phyloP scores from a whole-genome alignment of 2,329 filamentous ascomycete genomes.

The Lachnellula willkommii region DNA sequence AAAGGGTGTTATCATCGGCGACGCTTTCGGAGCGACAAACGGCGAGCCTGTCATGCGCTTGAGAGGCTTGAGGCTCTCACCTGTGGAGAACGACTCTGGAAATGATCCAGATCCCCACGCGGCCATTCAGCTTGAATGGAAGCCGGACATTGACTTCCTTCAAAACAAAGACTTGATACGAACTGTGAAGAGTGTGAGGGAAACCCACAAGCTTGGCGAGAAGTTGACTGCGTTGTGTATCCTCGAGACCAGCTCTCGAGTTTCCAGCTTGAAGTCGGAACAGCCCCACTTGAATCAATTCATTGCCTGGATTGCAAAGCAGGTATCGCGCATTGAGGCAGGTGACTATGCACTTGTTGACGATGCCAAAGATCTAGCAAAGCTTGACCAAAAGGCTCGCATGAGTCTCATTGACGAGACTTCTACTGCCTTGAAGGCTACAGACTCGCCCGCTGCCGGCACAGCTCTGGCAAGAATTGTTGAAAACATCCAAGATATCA shows the following conservation, averaged over 20 bases:
- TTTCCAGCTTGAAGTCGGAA: not conserved
- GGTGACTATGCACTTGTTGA: constrained; percentile 4
- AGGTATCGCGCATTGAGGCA: constrained; percentile 1
- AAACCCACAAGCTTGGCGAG: constrained; percentile 7
- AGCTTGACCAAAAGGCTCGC: not conserved
- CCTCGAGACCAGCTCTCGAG: constrained; percentile 4
- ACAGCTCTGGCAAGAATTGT: constrained; percentile 20
- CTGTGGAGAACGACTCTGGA: constrained; percentile 1
- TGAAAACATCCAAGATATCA: constrained; percentile 18
- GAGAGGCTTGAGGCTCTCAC: constrained; percentile 5
- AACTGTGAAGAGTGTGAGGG: constrained; percentile 2
- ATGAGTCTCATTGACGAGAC: not conserved
- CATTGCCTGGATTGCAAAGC: constrained; percentile 2
- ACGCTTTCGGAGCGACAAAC: not conserved
- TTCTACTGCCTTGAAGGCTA: constrained; percentile 4
- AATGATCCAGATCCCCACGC: constrained; percentile 7
- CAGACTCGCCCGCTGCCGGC: constrained; percentile 21
- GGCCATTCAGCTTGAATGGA: constrained; percentile 15
- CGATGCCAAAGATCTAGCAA: not conserved
- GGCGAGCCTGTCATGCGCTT: constrained; percentile 1
- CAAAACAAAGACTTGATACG: constrained; percentile 7
- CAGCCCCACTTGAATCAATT: constrained; percentile 2
- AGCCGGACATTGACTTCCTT: constrained; percentile 16
- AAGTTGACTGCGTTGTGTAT: constrained; percentile 16
- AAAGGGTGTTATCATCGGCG: not conserved